Evolutionary conservation across 768 basidiomycete species (phyloP).

Genomic region (Leccinum arenicola): DNA sequence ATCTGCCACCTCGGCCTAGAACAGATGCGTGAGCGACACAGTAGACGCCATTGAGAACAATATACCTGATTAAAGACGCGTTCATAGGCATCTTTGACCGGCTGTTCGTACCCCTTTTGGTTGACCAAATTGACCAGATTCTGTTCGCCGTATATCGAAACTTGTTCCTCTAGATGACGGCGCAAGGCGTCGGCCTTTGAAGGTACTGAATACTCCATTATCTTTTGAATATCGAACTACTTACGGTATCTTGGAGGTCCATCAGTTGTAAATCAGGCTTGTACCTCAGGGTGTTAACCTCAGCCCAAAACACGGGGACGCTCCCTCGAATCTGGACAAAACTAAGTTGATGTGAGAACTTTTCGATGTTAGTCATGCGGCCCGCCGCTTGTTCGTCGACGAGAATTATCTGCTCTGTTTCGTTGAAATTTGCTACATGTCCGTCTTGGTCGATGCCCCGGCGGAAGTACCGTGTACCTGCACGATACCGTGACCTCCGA

Average conservation of each 20-base stretch:
- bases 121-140: conserved; percentile 90
- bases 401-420: conserved; percentile 92
- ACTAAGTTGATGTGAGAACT: conserved; percentile 63
- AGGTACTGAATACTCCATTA: conserved; percentile 2
- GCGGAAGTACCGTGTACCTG: conserved; percentile 96
- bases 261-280: conserved; percentile 96
- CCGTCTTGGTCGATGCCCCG: conserved; percentile 89
- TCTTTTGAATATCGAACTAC: conserved; percentile 22
- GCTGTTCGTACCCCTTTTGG: conserved; percentile 88
- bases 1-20: conserved; percentile 58
- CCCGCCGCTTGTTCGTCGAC: conserved; percentile 57
- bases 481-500: conserved; percentile 89
- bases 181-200: conserved; percentile 65
- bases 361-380: conserved; percentile 39
- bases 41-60: conserved; percentile 1
- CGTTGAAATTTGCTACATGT: conserved; percentile 95
- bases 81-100: conserved; percentile 95
- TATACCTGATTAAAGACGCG: conserved; percentile 62
- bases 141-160: conserved; percentile 72
- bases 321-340: conserved; percentile 95
- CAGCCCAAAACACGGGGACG: conserved; percentile 94
- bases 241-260: conserved; percentile 84
- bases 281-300: conserved; percentile 92
- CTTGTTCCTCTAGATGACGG: conserved; percentile 72
- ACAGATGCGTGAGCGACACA: background rate